Conservation (phyloP, 768 basidiomycete genomes). For the Epithele typhae region DNA sequence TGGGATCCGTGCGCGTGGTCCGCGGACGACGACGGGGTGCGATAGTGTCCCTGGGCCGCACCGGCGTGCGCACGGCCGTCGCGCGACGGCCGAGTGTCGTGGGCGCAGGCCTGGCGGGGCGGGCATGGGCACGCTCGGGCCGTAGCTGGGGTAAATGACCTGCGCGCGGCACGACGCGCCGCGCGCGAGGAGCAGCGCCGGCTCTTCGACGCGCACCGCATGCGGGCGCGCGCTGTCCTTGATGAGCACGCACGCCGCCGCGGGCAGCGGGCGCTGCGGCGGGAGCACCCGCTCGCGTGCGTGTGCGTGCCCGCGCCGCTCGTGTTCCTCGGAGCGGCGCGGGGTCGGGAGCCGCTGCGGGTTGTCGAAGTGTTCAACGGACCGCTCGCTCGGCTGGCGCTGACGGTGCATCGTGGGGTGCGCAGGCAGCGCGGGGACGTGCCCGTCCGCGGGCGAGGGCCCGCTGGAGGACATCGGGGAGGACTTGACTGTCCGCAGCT, state of each 20-base stretch:
- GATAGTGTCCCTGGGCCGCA: no score
- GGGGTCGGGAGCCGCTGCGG: slow-evolving; percentile 9
- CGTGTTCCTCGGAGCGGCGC: slow-evolving; percentile 2
- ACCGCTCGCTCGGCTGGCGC: neutral
- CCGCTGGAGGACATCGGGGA: no score
- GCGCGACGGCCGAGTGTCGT: no score
- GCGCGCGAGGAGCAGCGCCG: no score
- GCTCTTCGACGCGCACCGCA: neutral
- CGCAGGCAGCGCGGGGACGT: neutral
- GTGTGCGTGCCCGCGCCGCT: neutral
- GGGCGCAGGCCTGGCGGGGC: no score
- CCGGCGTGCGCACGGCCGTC: no score
- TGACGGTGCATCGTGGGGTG: neutral
- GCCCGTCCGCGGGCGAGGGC: no score
- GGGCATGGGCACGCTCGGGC: no score
- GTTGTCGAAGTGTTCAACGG: neutral
- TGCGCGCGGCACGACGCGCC: slow-evolving; percentile 3
- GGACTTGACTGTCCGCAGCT: no score
- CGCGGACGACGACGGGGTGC: no score
- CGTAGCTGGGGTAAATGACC: no score
- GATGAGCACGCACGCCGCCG: slow-evolving; percentile 1
- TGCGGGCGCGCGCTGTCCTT: neutral
- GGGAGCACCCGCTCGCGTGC: neutral
- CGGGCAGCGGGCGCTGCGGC: neutral
- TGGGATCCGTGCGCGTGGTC: no score